Evolutionary conservation across 1,284 basidiomycete genomes (phyloP).

Genomic region (Marasmius sp.): DNA sequence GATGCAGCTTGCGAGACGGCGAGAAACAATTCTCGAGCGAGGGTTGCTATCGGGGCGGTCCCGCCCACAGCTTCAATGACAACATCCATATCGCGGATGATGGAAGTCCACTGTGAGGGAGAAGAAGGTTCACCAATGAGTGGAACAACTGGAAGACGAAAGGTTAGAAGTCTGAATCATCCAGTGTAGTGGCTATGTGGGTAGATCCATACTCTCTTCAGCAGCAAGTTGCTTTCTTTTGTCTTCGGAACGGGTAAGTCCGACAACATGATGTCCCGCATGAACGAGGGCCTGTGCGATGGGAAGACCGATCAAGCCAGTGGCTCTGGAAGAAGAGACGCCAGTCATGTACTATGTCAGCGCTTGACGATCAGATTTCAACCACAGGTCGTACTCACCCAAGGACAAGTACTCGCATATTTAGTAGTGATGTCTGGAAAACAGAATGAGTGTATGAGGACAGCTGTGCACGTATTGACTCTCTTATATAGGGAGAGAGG

Average conservation of each 20-base stretch:
- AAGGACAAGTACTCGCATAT: conserved; percentile 14
- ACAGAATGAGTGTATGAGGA: too few relatives aligned
- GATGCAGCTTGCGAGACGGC: conserved; percentile 30
- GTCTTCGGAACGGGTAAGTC: conserved; percentile 41
- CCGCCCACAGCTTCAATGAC: conserved; percentile 51
- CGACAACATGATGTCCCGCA: conserved; percentile 54
- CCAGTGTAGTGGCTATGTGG: not conserved
- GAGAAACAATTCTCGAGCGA: conserved; percentile 30
- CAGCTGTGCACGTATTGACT: too few relatives aligned
- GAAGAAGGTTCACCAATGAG: conserved; percentile 38
- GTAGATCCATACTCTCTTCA: conserved; percentile 41
- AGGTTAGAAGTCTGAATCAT: not conserved
- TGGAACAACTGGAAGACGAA: conserved; percentile 44
- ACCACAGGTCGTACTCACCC: not conserved
- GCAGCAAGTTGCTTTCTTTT: conserved; percentile 39
- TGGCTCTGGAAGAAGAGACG: conserved; percentile 26
- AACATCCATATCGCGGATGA: conserved; percentile 43
- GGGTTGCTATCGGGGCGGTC: conserved; percentile 13
- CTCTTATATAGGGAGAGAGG: too few relatives aligned
- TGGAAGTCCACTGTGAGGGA: conserved; percentile 36
- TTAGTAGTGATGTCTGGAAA: not conserved
- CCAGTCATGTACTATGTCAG: not conserved
- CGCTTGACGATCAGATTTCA: conserved; percentile 4
- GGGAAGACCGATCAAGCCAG: conserved; percentile 50
- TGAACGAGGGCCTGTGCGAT: conserved; percentile 47